A percentile compares a stretch with the other conserved stretches of the same genome.
These are phyloP conservation scores for Globisporangium cederbergense DNA, from an alignment of 352 stramenopile species.

Conservation along the genomic window DNA sequence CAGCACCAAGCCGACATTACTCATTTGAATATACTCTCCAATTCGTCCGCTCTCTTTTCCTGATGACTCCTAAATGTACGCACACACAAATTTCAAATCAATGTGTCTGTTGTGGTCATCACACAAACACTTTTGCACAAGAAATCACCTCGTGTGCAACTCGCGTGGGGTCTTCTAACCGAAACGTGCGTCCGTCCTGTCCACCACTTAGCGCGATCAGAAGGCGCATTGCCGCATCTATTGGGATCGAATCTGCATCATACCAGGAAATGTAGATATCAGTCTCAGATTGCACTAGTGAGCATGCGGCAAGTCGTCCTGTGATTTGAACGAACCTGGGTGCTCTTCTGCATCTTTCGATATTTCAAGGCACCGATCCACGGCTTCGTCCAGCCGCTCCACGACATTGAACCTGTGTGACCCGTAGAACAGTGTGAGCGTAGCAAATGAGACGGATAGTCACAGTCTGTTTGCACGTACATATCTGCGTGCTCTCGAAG, in stretches of 20 bases:
- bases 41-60: slow-evolving; percentile 23
- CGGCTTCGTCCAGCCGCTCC: slow-evolving; percentile 30
- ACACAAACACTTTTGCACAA: background rate
- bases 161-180: slow-evolving; percentile 47
- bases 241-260: slow-evolving; percentile 20
- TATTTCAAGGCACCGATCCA: slow-evolving; percentile 31
- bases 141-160: slow-evolving; percentile 16
- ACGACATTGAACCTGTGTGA: slow-evolving; percentile 27
- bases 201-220: slow-evolving; percentile 55
- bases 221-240: slow-evolving; percentile 40
- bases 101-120: background rate
- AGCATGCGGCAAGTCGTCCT: background rate
- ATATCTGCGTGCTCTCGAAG: slow-evolving; percentile 15
- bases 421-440: background rate
- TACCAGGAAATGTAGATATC: background rate
- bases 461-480: slow-evolving; percentile 6
- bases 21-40: slow-evolving; percentile 58
- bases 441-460: background rate
- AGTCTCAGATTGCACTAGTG: background rate
- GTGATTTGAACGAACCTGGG: slow-evolving; percentile 9
- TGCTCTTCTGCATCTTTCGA: slow-evolving; percentile 8
- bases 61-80: background rate
- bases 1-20: slow-evolving; percentile 36
- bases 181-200: slow-evolving; percentile 50
- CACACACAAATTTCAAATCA: background rate